Conservation (phyloP, 495 filamentous ascomycete genomes). For the Gamarada debralockiae region DNA sequence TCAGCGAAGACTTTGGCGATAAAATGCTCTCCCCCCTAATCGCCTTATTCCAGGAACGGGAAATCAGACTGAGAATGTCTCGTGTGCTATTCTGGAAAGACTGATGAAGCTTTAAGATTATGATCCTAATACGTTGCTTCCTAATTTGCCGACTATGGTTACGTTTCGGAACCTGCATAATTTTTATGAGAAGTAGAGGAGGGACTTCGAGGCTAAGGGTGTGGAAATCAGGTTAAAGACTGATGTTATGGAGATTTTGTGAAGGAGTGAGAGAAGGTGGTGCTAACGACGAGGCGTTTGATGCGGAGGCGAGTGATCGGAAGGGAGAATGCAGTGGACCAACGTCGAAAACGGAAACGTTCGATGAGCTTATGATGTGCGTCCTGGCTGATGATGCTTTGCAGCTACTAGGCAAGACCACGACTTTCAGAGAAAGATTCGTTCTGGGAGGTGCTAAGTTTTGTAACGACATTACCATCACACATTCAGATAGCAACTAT, state of each 20-base stretch:
- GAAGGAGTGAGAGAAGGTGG: conserved; percentile 56
- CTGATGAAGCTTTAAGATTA: conserved; percentile 77
- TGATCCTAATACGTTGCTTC: conserved; percentile 61
- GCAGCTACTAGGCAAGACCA: conserved; percentile 56
- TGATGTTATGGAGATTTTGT: conserved; percentile 53
- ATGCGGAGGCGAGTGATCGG: conserved; percentile 12
- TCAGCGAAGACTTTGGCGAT: conserved; percentile 65
- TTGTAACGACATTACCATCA: conserved; percentile 80
- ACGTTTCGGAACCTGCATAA: conserved; percentile 71
- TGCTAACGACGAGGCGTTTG: conserved; percentile 33
- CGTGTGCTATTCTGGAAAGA: conserved; percentile 69
- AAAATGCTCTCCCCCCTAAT: conserved; percentile 70
- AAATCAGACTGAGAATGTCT: conserved; percentile 75
- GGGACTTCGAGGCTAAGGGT: conserved; percentile 55
- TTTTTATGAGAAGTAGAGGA: conserved; percentile 69
- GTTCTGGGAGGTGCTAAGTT: conserved; percentile 75
- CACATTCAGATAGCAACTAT: conserved; percentile 72
- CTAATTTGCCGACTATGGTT: conserved; percentile 74
- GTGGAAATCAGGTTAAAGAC: conserved; percentile 63
- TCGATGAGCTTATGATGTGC: conserved; percentile 73
- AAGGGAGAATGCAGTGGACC: conserved; percentile 11
- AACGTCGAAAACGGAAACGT: conserved; percentile 37
- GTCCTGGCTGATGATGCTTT: conserved; percentile 73
- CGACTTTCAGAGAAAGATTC: conserved; percentile 59
- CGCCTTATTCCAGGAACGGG: conserved; percentile 73